Percentiles rank a stretch among this genome's conserved stretches.
These are phyloP conservation scores for Tympanopsis confertula DNA, from an alignment of 2,329 filamentous ascomycete genomes.

Conservation along the genomic window DNA sequence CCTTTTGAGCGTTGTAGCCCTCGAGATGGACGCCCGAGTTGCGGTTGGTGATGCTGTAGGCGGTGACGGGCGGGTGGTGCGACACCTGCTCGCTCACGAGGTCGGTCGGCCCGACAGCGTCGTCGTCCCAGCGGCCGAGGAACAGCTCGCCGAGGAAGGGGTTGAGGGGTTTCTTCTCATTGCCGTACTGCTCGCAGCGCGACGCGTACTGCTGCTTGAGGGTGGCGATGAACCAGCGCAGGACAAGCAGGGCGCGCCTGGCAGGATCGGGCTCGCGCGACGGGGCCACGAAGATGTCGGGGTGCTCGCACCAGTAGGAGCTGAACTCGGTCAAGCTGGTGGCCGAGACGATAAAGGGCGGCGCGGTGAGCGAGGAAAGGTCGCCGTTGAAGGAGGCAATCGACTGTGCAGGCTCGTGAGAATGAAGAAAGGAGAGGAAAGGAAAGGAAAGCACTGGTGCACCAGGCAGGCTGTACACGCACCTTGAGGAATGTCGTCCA, in stretches of 20 bases:
- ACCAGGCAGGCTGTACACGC: not conserved
- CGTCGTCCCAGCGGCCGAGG: slow-evolving; percentile 78
- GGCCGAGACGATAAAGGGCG: too few species aligned
- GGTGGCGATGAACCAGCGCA: slow-evolving; percentile 83
- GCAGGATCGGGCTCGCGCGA: slow-evolving; percentile 80
- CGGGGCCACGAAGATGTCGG: slow-evolving; percentile 85
- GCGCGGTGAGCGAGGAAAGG: not conserved
- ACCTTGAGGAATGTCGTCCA: not conserved
- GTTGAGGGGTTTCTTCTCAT: slow-evolving; percentile 96
- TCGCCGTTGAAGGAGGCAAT: not conserved
- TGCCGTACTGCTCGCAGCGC: slow-evolving; percentile 68
- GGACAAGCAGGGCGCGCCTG: slow-evolving; percentile 75
- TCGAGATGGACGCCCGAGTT: slow-evolving; percentile 67
- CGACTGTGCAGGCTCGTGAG: too few species aligned
- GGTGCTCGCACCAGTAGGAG: slow-evolving; percentile 72
- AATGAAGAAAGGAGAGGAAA: not conserved
- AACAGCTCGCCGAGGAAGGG: slow-evolving; percentile 94
- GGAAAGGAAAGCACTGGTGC: too few species aligned
- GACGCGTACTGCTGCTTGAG: too few species aligned
- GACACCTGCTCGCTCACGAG: slow-evolving; percentile 90
- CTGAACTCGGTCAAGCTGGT: slow-evolving; percentile 63
- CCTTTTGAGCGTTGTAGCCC: slow-evolving; percentile 94
- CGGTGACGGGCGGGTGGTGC: slow-evolving; percentile 89
- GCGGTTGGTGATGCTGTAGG: slow-evolving; percentile 82
- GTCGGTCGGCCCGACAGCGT: slow-evolving; percentile 68